Percentiles rank a stretch among this genome's conserved stretches.
Evolutionary conservation across 73 alveolate genomes (phyloP).

Genomic region (Vitrella brassicaformis): DNA sequence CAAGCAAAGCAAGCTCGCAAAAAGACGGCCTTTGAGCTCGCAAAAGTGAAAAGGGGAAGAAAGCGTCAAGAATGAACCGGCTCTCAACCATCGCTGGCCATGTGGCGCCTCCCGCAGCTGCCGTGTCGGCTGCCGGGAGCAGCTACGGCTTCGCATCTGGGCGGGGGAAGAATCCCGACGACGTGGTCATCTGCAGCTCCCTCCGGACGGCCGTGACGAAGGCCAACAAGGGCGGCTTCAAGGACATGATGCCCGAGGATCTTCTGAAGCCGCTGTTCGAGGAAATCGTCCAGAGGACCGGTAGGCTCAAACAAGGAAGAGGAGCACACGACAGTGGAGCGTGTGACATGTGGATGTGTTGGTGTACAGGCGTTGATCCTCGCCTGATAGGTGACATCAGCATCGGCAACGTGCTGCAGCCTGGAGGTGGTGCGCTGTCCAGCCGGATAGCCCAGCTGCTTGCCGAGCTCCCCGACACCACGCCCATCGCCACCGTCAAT

Average conservation of each 20-base stretch:
- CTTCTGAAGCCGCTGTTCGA: constrained; percentile 78
- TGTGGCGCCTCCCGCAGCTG: constrained; percentile 9
- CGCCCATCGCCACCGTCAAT: constrained; percentile 82
- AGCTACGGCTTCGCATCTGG: background rate
- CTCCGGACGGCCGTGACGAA: constrained; percentile 93
- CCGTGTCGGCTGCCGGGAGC: background rate
- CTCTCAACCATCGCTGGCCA: constrained; percentile 15
- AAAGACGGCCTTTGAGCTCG: no score
- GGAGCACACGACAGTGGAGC: no score
- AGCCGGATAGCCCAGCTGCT: constrained; percentile 89
- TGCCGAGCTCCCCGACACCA: constrained; percentile 83
- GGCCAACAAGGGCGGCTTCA: constrained; percentile 89
- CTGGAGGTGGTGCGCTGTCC: constrained; percentile 86
- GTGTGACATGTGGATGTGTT: no score
- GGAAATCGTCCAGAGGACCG: background rate
- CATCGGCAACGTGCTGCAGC: constrained; percentile 92
- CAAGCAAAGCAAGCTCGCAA: no score
- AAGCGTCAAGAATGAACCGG: no score
- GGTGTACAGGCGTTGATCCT: constrained; percentile 68
- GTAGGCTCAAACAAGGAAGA: no score
- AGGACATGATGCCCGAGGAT: constrained; percentile 87
- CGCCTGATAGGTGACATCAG: constrained; percentile 80
- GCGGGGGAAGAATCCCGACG: constrained; percentile 45
- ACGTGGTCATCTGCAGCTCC: constrained; percentile 89
- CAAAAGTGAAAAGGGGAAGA: no score